A percentile compares a stretch with the other conserved stretches of the same genome.
phyloP scores from a whole-genome alignment of 768 basidiomycete species.

The Hypsizygus marmoreus region DNA sequence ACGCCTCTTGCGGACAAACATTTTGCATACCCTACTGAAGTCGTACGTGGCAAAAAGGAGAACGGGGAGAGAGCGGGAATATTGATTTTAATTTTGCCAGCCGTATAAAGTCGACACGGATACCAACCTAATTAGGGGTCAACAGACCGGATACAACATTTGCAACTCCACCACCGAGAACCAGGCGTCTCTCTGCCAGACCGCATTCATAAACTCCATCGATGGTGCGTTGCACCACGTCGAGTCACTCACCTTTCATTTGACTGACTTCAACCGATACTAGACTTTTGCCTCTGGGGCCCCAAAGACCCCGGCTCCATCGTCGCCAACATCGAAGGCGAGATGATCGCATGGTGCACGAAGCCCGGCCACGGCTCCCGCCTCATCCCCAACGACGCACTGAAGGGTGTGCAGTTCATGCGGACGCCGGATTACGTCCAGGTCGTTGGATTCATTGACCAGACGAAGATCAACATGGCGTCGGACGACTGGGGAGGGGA shows the following conservation, averaged over 20 bases:
- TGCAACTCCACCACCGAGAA: conserved; percentile 70
- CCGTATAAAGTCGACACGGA: conserved; percentile 42
- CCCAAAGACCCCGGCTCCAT: conserved; percentile 43
- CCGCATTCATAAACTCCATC: conserved; percentile 55
- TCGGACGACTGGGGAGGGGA: conserved; percentile 64
- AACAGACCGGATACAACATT: conserved; percentile 64
- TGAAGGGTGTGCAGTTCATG: conserved; percentile 59
- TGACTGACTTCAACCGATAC: neutral
- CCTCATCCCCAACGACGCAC: conserved; percentile 56
- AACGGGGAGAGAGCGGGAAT: too few species aligned
- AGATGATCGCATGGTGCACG: conserved; percentile 72
- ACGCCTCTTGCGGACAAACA: conserved; percentile 48
- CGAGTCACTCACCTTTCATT: too few species aligned
- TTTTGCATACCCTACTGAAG: conserved; percentile 43
- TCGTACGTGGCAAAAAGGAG: conserved; percentile 40
- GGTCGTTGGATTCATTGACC: conserved; percentile 60
- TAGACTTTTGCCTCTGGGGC: conserved; percentile 65
- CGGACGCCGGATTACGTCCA: conserved; percentile 55
- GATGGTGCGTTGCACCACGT: conserved; percentile 39
- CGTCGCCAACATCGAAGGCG: conserved; percentile 61
- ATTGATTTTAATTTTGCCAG: too few species aligned
- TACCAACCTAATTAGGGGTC: conserved; percentile 29
- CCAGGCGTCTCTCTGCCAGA: conserved; percentile 62
- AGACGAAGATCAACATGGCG: conserved; percentile 51
- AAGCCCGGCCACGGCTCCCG: conserved; percentile 64